phyloP scores from a whole-genome alignment of 169 alveolate species.

The Eimeria acervulina region DNA sequence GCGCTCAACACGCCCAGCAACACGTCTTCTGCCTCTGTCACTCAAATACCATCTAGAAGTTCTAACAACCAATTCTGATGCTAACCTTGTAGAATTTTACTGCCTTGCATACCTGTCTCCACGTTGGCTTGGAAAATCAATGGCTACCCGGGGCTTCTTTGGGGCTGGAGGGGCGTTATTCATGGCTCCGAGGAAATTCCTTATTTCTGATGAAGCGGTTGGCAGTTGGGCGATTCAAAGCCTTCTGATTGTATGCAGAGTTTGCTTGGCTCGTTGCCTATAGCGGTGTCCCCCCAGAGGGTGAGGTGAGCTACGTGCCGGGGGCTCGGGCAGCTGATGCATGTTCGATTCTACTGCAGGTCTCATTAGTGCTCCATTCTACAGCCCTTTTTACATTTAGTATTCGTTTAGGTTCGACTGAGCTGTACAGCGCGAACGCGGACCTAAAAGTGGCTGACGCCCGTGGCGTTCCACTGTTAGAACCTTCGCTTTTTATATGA shows the following conservation, averaged over 20 bases:
- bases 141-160: slow-evolving; percentile 26
- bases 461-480: not conserved
- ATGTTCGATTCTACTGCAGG: not conserved
- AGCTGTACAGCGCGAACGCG: not conserved
- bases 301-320: not conserved
- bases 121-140: not conserved
- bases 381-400: not conserved
- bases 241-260: not conserved
- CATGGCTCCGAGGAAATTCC: not conserved
- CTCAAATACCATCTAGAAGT: not conserved
- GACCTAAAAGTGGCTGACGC: not conserved
- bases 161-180: slow-evolving; percentile 59
- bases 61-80: not conserved
- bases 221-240: not conserved
- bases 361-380: not conserved
- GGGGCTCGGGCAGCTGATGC: not conserved
- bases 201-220: not conserved
- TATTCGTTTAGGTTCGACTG: not conserved
- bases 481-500: not conserved
- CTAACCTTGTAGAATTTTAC: not conserved
- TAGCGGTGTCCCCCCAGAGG: not conserved
- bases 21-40: not conserved
- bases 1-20: not conserved
- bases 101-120: not conserved
- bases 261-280: not conserved